Evolutionary conservation across 75 land plant genomes (phyloP).

Genomic region (Pinus albicaulis): DNA sequence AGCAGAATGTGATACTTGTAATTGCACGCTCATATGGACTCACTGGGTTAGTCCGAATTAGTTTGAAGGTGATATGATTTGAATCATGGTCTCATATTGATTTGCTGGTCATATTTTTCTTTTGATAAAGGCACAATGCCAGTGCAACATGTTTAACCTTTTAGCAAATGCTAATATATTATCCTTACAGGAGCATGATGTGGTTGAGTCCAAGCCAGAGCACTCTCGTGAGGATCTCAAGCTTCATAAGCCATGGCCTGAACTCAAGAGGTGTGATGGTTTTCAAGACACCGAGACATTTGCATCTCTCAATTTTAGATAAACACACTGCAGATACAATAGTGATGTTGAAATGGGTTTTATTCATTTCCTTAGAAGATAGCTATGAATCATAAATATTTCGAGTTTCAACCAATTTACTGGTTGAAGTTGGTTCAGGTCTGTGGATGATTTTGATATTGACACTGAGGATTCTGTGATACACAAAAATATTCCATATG

Average conservation of each 20-base stretch:
- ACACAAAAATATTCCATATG: constrained; percentile 95
- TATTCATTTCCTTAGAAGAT: not conserved
- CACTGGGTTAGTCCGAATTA: constrained; percentile 83
- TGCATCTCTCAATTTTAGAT: not conserved
- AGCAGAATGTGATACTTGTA: constrained; percentile 68
- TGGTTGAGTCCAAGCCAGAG: constrained; percentile 96
- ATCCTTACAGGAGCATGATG: constrained; percentile 78
- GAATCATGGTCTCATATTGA: not conserved
- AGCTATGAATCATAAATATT: not conserved
- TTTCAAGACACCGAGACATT: not conserved
- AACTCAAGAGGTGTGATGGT: constrained; percentile 63
- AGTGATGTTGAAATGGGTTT: not conserved
- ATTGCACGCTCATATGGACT: constrained; percentile 97
- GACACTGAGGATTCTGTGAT: constrained; percentile 63
- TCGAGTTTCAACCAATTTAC: not conserved
- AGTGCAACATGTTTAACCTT: not conserved
- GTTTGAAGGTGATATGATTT: constrained; percentile 69
- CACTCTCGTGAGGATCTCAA: constrained; percentile 86
- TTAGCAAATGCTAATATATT: not conserved
- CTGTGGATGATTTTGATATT: constrained; percentile 71
- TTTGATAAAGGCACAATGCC: constrained; percentile 1
- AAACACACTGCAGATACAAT: not conserved
- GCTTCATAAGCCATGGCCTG: constrained; percentile 94
- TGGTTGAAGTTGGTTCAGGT: constrained; percentile 30
- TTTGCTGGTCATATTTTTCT: not conserved